Percentiles rank a stretch among this genome's conserved stretches.
phyloP scores from a whole-genome alignment of 2,329 filamentous ascomycete genomes.

The Lomentospora prolificans region DNA sequence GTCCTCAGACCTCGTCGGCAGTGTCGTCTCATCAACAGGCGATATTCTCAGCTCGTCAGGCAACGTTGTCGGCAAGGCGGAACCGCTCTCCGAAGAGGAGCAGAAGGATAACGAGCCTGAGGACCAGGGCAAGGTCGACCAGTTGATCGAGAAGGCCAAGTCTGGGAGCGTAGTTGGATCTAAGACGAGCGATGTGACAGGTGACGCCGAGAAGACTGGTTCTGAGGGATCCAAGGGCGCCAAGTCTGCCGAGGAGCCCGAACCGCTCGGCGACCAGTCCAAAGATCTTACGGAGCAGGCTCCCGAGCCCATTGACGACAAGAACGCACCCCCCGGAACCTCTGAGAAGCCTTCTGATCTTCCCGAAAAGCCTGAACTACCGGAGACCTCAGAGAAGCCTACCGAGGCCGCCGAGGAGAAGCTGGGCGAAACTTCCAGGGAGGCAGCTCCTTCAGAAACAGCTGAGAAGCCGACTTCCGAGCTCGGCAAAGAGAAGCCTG shows the following conservation, averaged over 20 bases:
- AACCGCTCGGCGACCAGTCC: neutral
- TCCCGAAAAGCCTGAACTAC: neutral
- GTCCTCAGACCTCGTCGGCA: constrained; percentile 29
- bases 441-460: neutral
- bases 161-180: neutral
- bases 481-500: neutral
- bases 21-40: constrained; percentile 25
- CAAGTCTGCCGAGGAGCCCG: neutral
- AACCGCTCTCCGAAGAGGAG: constrained; percentile 40
- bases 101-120: constrained; percentile 22
- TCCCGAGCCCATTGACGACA: neutral
- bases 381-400: neutral
- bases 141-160: neutral
- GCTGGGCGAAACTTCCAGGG: neutral
- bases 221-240: neutral
- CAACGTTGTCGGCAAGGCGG: constrained; percentile 36
- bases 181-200: neutral
- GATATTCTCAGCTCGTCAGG: constrained; percentile 26
- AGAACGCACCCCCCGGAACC: neutral
- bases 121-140: constrained; percentile 20
- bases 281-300: neutral
- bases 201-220: neutral
- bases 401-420: neutral
- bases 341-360: neutral
- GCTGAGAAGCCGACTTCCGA: neutral